A percentile compares a stretch with the other conserved stretches of the same genome.
phyloP scores from a whole-genome alignment of 1,139 yeast species.

The Casaregolazyma suthepensis region DNA sequence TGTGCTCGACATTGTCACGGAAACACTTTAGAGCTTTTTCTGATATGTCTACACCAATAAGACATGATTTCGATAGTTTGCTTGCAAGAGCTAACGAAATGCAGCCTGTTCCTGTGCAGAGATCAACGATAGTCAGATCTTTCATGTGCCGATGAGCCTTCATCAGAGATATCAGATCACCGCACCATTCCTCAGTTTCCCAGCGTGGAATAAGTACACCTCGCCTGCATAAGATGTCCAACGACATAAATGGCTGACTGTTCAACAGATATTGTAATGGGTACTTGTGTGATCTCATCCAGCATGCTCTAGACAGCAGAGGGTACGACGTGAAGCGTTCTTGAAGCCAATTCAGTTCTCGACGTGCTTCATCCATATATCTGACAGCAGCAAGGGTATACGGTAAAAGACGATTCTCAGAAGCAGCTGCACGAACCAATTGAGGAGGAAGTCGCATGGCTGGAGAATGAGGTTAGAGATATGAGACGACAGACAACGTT shows the following conservation, averaged over 20 bases:
- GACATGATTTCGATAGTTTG: slow-evolving; percentile 18
- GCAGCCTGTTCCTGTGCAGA: slow-evolving; percentile 92
- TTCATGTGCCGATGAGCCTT: slow-evolving; percentile 9
- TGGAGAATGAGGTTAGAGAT: neutral
- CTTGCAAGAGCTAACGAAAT: slow-evolving; percentile 49
- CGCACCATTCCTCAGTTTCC: slow-evolving; percentile 93
- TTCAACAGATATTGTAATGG: slow-evolving; percentile 85
- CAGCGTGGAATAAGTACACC: slow-evolving; percentile 85
- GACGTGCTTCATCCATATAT: slow-evolving; percentile 27
- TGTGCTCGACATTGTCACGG: slow-evolving; percentile 36
- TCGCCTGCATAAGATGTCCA: slow-evolving; percentile 52
- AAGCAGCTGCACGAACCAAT: slow-evolving; percentile 14
- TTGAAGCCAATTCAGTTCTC: slow-evolving; percentile 46
- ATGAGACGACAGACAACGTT: neutral
- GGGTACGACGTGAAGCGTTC: slow-evolving; percentile 30
- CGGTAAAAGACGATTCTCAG: slow-evolving; percentile 19
- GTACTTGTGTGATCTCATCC: slow-evolving; percentile 34
- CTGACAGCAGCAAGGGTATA: slow-evolving; percentile 22
- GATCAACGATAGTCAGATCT: slow-evolving; percentile 45
- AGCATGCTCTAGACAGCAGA: slow-evolving; percentile 21
- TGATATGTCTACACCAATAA: slow-evolving; percentile 59
- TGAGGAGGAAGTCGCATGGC: slow-evolving; percentile 10
- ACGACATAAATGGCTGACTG: slow-evolving; percentile 75
- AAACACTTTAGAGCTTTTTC: slow-evolving; percentile 48
- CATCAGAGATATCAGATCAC: slow-evolving; percentile 37